A percentile compares a stretch with the other conserved stretches of the same genome.
Evolutionary conservation across 305 asterid species (phyloP).

Genomic region (Galium porrigens): DNA sequence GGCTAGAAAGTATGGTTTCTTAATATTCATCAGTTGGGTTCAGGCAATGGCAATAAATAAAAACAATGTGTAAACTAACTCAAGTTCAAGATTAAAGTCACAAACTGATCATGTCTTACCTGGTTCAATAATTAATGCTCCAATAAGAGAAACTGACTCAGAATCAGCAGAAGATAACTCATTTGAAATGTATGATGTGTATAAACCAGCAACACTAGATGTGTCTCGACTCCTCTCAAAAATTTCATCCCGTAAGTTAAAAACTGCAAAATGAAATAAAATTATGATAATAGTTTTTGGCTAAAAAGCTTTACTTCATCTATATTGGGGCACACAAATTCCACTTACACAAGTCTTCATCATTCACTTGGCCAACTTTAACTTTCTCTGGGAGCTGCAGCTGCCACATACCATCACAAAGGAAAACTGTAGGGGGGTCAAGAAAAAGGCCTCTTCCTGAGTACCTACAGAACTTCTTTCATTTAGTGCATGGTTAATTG

Average conservation of each 20-base stretch:
- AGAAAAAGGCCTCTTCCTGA: slow-evolving; percentile 78
- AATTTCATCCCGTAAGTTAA: slow-evolving; percentile 50
- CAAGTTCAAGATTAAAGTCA: neutral
- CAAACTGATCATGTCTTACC: slow-evolving; percentile 28
- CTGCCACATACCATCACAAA: slow-evolving; percentile 55
- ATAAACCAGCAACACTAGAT: slow-evolving; percentile 46
- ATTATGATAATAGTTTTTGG: slow-evolving; percentile 3
- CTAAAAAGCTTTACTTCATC: neutral
- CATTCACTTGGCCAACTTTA: slow-evolving; percentile 27
- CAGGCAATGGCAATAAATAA: slow-evolving; percentile 2
- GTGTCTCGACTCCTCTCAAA: slow-evolving; percentile 51
- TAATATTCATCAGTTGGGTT: neutral
- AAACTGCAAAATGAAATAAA: slow-evolving; percentile 41
- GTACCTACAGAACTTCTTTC: slow-evolving; percentile 46
- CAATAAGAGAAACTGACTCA: slow-evolving; percentile 30
- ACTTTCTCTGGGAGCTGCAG: slow-evolving; percentile 56
- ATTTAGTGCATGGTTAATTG: neutral
- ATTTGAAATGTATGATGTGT: slow-evolving; percentile 36
- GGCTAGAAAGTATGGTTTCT: neutral
- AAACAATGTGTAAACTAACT: neutral
- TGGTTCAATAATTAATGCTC: slow-evolving; percentile 87
- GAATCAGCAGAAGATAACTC: slow-evolving; percentile 31
- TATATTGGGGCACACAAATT: slow-evolving; percentile 8
- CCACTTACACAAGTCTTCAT: slow-evolving; percentile 44
- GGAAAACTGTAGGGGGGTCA: slow-evolving; percentile 74